Percentiles rank a stretch among this genome's conserved stretches.
These are phyloP conservation scores for Erodium trifolium DNA, from an alignment of 441 rosid genomes.

Conservation along the genomic window DNA sequence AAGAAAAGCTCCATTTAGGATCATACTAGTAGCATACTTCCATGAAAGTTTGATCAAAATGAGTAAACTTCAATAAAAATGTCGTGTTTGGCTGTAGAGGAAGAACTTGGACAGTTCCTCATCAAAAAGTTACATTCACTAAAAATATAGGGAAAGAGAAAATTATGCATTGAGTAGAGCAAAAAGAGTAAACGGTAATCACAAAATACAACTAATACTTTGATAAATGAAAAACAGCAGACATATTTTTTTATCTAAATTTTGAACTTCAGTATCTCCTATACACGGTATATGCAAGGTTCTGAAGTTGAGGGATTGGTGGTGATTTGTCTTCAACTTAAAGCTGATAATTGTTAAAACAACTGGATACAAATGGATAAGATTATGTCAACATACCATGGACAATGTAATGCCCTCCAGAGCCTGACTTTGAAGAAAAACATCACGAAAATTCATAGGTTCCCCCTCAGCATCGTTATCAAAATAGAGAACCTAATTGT, in stretches of 20 bases:
- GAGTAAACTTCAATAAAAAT: neutral
- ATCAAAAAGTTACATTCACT: neutral
- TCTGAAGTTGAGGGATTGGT: neutral
- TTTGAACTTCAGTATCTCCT: neutral
- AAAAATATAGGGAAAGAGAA: neutral
- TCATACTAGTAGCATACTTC: neutral
- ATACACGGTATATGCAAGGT: neutral
- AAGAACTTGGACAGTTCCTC: neutral
- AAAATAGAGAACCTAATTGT: constrained; percentile 64
- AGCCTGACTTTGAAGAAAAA: constrained; percentile 95
- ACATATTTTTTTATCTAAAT: neutral
- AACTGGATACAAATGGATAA: constrained; percentile 12
- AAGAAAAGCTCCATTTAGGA: neutral
- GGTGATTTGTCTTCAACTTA: constrained; percentile 10
- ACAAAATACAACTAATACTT: neutral
- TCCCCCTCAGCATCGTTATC: constrained; percentile 78
- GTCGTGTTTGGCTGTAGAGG: neutral
- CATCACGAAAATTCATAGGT: constrained; percentile 79
- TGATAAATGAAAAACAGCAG: neutral
- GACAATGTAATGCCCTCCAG: constrained; percentile 82
- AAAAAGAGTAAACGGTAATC: neutral
- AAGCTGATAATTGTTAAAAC: constrained; percentile 4
- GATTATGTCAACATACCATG: constrained; percentile 47
- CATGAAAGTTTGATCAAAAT: constrained; percentile 5
- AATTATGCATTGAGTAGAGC: neutral